Evolutionary conservation across 2,329 filamentous ascomycete species (phyloP), one percentile per base, ranked within the genome.

Genomic region (Cadophora gregata): DNA sequence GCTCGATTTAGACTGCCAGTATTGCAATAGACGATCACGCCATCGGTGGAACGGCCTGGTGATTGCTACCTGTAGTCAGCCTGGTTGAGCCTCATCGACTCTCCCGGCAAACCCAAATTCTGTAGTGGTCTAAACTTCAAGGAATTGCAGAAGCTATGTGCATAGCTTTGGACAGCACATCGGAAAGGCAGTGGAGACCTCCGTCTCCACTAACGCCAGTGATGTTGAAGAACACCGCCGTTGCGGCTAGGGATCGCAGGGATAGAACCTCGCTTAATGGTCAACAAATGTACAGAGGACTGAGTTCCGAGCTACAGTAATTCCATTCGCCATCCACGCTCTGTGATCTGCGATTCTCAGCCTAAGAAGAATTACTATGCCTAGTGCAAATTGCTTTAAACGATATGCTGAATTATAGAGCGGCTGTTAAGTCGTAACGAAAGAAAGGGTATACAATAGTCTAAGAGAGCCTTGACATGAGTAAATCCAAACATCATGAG

Each of bases 1-100:
- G 81, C 71, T 87, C 89, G 67, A 92, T 94, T 70, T 91, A 92
- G 64, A 88, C 94, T 19, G 91, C 88, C 74, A 94, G 93, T 81
- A 93, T 90, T 74, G 72, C 84, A 36, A 79, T 81, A 69, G 73
- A 79, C 51, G 80, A 89, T 71, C 78, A 89, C 36, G 73, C 79
- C 4, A 74, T 88, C 53, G 79, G 88, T 3, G 75, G 82, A 74
- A 85, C 86, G 0, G 81, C 81, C 19, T 79, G 75, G 47, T 75
- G 10, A 24, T 36, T 80, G 8, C 73, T 75, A 3, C 82, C 82
- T 4, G 77, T 75, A 3, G 76, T 80, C 63, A 81, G 81, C 63
- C 80, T 81, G 69, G 77, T 81, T 50, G 79, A 81, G 65, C 80
- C 75, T 66, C 78, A 85, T 70, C 81, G 82, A 4, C 84, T 65